Evolutionary conservation across 306 rosid genomes (phyloP).

Genomic region (Dalbergia cochinchinensis): DNA sequence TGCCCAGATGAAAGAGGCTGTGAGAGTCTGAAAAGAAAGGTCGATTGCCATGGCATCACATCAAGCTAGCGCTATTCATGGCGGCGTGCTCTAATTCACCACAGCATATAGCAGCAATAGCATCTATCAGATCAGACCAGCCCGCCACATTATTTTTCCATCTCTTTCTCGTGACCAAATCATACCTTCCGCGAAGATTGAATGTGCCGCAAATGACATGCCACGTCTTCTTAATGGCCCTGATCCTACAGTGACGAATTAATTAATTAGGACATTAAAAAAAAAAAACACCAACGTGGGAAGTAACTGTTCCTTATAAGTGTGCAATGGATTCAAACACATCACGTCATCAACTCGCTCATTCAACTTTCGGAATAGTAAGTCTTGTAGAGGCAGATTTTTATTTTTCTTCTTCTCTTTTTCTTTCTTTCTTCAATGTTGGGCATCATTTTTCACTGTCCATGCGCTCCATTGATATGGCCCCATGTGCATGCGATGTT

Average conservation of each 20-base stretch:
- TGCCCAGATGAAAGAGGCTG: conserved; percentile 31
- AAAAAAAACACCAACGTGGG: neutral
- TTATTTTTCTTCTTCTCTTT: neutral
- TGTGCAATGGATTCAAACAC: neutral
- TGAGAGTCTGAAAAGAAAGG: neutral
- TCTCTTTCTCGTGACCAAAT: conserved; percentile 22
- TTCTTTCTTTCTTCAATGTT: conserved; percentile 20
- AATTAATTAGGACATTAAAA: neutral
- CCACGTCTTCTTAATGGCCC: neutral
- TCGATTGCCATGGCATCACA: conserved; percentile 21
- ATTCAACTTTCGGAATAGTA: neutral
- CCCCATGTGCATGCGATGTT: conserved; percentile 44
- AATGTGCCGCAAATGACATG: neutral
- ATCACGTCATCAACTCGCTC: neutral
- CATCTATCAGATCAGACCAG: neutral
- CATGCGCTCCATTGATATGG: conserved; percentile 36
- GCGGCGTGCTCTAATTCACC: conserved; percentile 39
- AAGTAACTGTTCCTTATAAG: neutral
- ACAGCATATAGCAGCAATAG: neutral
- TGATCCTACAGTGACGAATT: neutral
- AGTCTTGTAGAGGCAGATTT: neutral
- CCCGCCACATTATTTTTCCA: neutral
- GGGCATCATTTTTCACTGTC: conserved; percentile 37
- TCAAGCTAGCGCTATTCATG: conserved; percentile 32
- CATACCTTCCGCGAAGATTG: neutral